Conservation (phyloP, 805 yeast genomes). For the Zygosaccharomyces bailii region DNA sequence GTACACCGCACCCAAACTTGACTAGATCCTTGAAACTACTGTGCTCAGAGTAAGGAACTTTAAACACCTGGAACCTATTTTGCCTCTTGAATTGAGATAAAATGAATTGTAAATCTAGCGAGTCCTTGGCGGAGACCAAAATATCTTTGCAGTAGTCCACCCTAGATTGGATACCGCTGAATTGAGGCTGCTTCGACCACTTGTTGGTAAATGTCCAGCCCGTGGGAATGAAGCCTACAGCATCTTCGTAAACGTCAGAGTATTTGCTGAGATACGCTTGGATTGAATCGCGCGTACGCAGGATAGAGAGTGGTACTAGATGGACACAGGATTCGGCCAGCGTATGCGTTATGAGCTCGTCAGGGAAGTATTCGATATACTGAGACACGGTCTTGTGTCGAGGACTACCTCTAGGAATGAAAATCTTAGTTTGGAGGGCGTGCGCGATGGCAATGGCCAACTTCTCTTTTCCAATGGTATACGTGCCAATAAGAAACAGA, state of each 20-base stretch:
- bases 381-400: constrained; percentile 46
- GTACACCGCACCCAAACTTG: constrained; percentile 54
- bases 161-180: constrained; percentile 17
- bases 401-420: constrained; percentile 35
- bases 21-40: constrained; percentile 81
- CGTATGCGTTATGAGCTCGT: constrained; percentile 42
- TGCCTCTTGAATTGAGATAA: constrained; percentile 35
- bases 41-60: constrained; percentile 91
- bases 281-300: constrained; percentile 38
- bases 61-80: constrained; percentile 46
- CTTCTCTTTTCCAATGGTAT: constrained; percentile 89
- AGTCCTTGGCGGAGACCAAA: constrained; percentile 11
- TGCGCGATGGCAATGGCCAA: constrained; percentile 67
- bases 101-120: constrained; percentile 20
- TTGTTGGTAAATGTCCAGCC: constrained; percentile 72
- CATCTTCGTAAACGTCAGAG: constrained; percentile 26
- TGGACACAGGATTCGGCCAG: constrained; percentile 59
- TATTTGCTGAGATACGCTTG: constrained; percentile 27
- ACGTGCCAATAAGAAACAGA: constrained; percentile 66
- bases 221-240: constrained; percentile 79
- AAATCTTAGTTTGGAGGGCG: constrained; percentile 50
- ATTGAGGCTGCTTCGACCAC: constrained; percentile 15
- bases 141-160: constrained; percentile 17
- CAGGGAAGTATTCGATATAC: constrained; percentile 44
- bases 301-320: constrained; percentile 63